Percentiles rank a stretch among this genome's conserved stretches.
These are phyloP conservation scores for Mitosporidium daphniae DNA, from an alignment of 371 early-diverging fungal species.

Conservation along the genomic window DNA sequence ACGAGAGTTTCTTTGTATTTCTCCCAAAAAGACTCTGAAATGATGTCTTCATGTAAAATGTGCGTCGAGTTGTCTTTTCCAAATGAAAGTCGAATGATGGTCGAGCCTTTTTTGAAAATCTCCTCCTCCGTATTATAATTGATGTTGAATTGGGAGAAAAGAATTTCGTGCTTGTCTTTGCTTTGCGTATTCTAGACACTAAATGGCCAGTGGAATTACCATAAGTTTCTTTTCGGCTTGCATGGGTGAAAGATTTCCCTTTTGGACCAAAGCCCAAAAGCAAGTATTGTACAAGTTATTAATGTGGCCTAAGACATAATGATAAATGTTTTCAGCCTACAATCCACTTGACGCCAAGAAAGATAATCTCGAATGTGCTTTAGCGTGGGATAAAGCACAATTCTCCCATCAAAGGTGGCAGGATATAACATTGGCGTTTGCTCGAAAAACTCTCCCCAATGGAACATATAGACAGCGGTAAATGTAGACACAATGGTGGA, in stretches of 20 bases:
- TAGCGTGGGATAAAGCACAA: conserved; percentile 41
- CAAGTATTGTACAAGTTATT: conserved; percentile 47
- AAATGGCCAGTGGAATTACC: too few species aligned
- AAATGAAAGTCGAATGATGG: too few species aligned
- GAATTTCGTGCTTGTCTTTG: conserved; percentile 57
- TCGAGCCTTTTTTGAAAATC: conserved; percentile 50
- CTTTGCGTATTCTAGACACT: too few species aligned
- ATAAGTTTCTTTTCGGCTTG: too few species aligned
- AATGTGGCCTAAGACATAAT: too few species aligned
- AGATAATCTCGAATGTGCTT: conserved; percentile 47
- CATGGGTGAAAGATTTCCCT: not conserved
- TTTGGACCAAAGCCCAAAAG: conserved; percentile 50
- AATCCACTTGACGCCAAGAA: conserved; percentile 69
- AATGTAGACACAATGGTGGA: conserved; percentile 42
- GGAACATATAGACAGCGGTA: conserved; percentile 34
- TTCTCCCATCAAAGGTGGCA: conserved; percentile 58
- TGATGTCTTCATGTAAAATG: too few species aligned
- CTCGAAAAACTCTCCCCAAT: conserved; percentile 31
- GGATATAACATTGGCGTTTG: conserved; percentile 20
- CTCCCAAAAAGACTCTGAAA: too few species aligned
- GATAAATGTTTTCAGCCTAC: too few species aligned
- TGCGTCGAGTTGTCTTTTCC: too few species aligned
- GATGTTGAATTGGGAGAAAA: conserved; percentile 32
- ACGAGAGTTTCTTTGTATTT: too few species aligned
- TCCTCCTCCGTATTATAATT: conserved; percentile 46